These are phyloP conservation scores for Ophiostoma pallidulum DNA, from an alignment of 2,329 filamentous ascomycete species.

Conservation along the genomic window DNA sequence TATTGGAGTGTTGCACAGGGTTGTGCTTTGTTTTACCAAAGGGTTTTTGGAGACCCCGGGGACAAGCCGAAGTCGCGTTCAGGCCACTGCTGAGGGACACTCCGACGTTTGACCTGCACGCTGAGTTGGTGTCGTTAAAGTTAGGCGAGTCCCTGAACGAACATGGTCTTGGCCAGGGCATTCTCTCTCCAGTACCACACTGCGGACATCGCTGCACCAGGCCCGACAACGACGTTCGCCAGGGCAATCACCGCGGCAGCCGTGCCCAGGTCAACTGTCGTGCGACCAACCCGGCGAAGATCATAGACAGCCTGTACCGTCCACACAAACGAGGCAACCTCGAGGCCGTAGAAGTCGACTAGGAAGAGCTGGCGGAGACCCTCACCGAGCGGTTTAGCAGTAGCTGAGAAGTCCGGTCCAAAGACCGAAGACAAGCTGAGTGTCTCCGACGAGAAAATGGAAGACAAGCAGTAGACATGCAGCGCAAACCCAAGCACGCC, in stretches of 20 bases:
- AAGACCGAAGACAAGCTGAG: constrained; percentile 1
- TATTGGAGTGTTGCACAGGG: too few species aligned
- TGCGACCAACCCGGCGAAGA: constrained; percentile 5
- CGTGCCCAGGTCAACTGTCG: background rate
- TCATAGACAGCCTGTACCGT: constrained; percentile 8
- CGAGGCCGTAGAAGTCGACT: constrained; percentile 8
- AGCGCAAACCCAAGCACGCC: constrained; percentile 2
- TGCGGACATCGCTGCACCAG: constrained; percentile 8
- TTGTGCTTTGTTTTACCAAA: too few species aligned
- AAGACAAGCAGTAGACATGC: background rate
- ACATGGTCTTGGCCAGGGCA: constrained; percentile 5
- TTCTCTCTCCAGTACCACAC: constrained; percentile 13
- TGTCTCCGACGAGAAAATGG: background rate
- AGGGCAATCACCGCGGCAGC: constrained; percentile 3
- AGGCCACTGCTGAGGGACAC: too few species aligned
- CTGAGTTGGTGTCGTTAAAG: too few species aligned
- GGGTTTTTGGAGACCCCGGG: too few species aligned
- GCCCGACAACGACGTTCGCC: constrained; percentile 1
- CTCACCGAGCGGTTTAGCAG: constrained; percentile 3
- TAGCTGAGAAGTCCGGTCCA: constrained; percentile 3
- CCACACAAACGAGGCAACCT: constrained; percentile 5
- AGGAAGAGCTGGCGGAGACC: constrained; percentile 8
- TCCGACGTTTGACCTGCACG: too few species aligned
- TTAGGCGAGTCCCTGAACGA: background rate
- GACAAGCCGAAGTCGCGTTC: too few species aligned